Evolutionary conservation across 805 yeast species (phyloP).

Genomic region (Barnettozyma sp.): DNA sequence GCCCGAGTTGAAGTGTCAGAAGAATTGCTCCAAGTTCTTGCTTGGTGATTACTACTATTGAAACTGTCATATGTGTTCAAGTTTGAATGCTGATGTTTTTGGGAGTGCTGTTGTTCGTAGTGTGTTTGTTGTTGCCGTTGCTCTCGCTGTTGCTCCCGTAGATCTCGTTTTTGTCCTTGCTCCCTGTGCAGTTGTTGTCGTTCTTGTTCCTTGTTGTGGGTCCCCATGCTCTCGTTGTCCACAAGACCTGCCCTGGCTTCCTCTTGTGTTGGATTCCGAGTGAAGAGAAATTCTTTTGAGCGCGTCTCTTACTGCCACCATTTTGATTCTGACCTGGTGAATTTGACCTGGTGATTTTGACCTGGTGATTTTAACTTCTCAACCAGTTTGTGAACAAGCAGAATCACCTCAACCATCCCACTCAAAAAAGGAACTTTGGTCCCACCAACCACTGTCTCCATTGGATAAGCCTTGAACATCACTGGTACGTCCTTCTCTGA

Average conservation of each 20-base stretch:
- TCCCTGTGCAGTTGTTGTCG: too few species aligned
- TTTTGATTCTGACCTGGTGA: not conserved
- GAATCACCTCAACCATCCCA: not conserved
- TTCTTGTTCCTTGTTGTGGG: too few species aligned
- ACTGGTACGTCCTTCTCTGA: not conserved
- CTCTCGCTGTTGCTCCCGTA: not conserved
- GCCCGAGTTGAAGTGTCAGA: not conserved
- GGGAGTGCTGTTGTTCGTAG: too few species aligned
- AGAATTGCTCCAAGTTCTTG: not conserved
- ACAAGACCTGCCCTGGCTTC: too few species aligned
- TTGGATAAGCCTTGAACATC: not conserved
- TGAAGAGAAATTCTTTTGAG: too few species aligned
- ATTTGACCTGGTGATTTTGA: not conserved
- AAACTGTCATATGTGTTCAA: too few species aligned
- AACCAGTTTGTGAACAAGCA: not conserved
- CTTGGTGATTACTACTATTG: too few species aligned
- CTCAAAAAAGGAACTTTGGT: not conserved
- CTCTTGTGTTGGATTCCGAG: too few species aligned
- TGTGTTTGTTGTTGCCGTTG: too few species aligned
- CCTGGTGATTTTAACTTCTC: not conserved
- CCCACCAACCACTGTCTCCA: constrained; percentile 1
- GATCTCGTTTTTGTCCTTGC: not conserved
- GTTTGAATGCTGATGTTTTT: too few species aligned
- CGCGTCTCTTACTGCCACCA: too few species aligned
- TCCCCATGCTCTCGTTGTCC: too few species aligned